Percentiles rank a stretch among this genome's conserved stretches.
Evolutionary conservation across 495 filamentous ascomycete species (phyloP).

Genomic region (Penicillium daleae): DNA sequence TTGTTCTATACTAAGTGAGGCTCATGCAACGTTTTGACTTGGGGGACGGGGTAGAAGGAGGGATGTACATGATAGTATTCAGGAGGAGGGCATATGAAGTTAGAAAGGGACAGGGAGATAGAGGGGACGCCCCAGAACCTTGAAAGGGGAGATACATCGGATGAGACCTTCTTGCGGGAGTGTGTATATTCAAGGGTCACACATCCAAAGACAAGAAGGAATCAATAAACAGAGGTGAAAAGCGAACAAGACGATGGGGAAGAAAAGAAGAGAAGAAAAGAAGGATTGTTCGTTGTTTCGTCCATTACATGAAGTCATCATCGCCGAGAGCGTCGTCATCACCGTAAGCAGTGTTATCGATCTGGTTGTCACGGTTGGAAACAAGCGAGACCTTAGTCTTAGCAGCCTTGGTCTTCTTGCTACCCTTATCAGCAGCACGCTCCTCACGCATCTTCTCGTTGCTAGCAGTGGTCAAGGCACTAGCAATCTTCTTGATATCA

Average conservation of each 20-base stretch:
- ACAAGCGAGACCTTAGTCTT: constrained; percentile 90
- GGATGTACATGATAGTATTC: constrained; percentile 20
- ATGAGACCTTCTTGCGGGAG: not conserved
- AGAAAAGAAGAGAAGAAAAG: constrained; percentile 19
- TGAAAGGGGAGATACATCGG: not conserved
- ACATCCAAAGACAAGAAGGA: constrained; percentile 10
- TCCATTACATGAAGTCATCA: constrained; percentile 70
- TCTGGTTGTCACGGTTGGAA: constrained; percentile 65
- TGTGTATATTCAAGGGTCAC: constrained; percentile 23
- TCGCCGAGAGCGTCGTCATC: constrained; percentile 78
- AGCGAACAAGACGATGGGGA: constrained; percentile 4
- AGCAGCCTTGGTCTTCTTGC: constrained; percentile 93
- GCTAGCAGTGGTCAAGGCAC: constrained; percentile 76
- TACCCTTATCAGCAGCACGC: constrained; percentile 90
- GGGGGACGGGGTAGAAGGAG: not conserved
- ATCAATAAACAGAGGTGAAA: not conserved
- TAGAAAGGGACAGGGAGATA: not conserved
- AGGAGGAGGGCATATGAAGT: not conserved
- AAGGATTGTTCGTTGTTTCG: constrained; percentile 11
- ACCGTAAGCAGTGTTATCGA: constrained; percentile 76
- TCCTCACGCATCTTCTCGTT: constrained; percentile 99
- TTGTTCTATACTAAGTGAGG: constrained; percentile 10
- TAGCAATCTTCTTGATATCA: constrained; percentile 94
- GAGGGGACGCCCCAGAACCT: not conserved
- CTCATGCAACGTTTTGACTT: constrained; percentile 16